These are phyloP conservation scores for Durusdinium trenchii DNA, from an alignment of 73 alveolate species.

Conservation along the genomic window DNA sequence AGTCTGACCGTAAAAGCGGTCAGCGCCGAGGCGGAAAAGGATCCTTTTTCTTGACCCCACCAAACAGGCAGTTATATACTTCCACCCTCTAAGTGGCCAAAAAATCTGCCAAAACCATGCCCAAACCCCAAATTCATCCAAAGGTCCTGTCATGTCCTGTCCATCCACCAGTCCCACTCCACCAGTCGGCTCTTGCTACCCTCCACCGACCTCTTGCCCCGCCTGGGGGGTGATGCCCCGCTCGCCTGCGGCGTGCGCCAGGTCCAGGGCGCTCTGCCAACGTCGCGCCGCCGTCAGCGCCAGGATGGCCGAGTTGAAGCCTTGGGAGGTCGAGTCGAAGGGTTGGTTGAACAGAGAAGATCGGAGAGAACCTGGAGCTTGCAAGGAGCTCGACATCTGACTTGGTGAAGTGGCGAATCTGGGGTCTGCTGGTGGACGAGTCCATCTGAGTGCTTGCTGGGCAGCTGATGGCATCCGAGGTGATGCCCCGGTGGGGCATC, in stretches of 20 bases:
- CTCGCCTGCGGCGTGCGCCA: neutral
- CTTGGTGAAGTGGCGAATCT: neutral
- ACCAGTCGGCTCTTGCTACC: neutral
- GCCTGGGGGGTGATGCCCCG: slow-evolving; percentile 56
- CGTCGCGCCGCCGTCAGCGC: slow-evolving; percentile 50
- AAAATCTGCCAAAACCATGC: neutral
- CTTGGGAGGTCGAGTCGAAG: neutral
- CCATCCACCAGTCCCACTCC: neutral
- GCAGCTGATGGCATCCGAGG: slow-evolving; percentile 64
- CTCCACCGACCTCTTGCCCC: neutral
- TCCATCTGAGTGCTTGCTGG: neutral
- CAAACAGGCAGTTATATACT: too few species aligned
- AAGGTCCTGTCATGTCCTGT: too few species aligned
- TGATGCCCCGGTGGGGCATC: neutral
- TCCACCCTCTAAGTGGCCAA: neutral
- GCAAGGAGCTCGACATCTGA: neutral
- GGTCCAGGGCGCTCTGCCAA: slow-evolving; percentile 23
- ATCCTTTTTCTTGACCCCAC: too few species aligned
- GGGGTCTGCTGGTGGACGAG: too few species aligned
- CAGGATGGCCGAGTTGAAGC: slow-evolving; percentile 62
- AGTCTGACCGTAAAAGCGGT: too few species aligned
- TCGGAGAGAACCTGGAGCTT: neutral
- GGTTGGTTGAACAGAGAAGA: neutral
- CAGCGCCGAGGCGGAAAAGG: too few species aligned
- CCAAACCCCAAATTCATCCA: too few species aligned